Evolutionary conservation across 1,139 yeast species (phyloP).

Genomic region (Pichia cactophila): DNA sequence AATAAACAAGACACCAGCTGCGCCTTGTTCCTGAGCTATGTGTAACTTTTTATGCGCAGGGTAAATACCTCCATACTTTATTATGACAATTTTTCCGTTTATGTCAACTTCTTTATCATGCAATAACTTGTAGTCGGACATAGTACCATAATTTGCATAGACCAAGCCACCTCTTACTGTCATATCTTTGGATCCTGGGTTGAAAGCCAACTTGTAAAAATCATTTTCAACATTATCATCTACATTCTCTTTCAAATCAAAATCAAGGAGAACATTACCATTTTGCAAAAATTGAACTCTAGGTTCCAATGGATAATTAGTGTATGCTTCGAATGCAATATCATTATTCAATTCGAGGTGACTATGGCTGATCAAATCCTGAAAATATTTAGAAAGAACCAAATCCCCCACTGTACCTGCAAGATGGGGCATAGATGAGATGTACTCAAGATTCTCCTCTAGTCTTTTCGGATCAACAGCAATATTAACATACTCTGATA

Average conservation of each 20-base stretch:
- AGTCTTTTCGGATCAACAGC: constrained; percentile 51
- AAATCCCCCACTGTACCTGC: constrained; percentile 86
- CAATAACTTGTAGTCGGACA: constrained; percentile 47
- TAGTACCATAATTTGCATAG: constrained; percentile 61
- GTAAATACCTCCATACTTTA: constrained; percentile 39
- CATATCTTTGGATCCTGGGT: constrained; percentile 60
- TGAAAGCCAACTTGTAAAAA: constrained; percentile 41
- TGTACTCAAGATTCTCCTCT: constrained; percentile 64
- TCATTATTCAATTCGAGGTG: constrained; percentile 48
- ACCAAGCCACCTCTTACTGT: constrained; percentile 44
- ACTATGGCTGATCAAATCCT: constrained; percentile 47
- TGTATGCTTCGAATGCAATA: constrained; percentile 43
- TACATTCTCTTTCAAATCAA: constrained; percentile 25
- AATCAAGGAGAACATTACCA: constrained; percentile 19
- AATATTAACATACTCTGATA: constrained; percentile 41
- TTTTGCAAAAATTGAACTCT: constrained; percentile 20
- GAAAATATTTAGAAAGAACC: constrained; percentile 58
- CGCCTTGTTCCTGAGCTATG: constrained; percentile 45
- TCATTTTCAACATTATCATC: constrained; percentile 12
- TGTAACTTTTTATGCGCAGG: constrained; percentile 44
- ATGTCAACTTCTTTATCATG: constrained; percentile 31
- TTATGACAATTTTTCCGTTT: constrained; percentile 44
- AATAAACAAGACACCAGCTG: constrained; percentile 50
- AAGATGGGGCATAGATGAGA: constrained; percentile 77
- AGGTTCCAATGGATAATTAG: constrained; percentile 48